A percentile compares a stretch with the other conserved stretches of the same genome.
Evolutionary conservation across 169 alveolate species (phyloP).

Genomic region (Plasmodium cynomolgi): DNA sequence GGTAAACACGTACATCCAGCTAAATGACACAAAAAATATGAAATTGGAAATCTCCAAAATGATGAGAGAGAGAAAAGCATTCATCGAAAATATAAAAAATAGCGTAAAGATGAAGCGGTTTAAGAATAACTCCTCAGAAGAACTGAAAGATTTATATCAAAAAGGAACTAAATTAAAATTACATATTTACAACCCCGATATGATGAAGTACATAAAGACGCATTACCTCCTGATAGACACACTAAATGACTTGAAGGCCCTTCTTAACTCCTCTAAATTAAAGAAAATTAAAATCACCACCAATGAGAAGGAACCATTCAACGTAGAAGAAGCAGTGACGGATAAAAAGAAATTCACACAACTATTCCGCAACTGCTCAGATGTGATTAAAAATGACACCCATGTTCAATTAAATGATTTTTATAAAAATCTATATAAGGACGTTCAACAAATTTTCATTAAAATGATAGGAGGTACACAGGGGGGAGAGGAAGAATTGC

Average conservation of each 20-base stretch:
- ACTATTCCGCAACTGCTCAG: slow-evolving; percentile 9
- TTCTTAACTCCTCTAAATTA: not conserved
- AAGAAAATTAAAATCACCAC: slow-evolving; percentile 19
- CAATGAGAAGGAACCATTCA: not conserved
- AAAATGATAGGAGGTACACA: not conserved
- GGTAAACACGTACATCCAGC: not conserved
- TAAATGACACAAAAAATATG: slow-evolving; percentile 8
- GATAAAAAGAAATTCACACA: slow-evolving; percentile 15
- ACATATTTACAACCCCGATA: slow-evolving; percentile 25
- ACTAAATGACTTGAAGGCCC: slow-evolving; percentile 15
- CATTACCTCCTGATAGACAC: slow-evolving; percentile 14
- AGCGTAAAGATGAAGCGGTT: slow-evolving; percentile 15
- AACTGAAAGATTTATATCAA: slow-evolving; percentile 27
- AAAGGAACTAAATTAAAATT: slow-evolving; percentile 30
- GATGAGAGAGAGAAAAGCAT: slow-evolving; percentile 50
- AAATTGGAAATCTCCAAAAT: slow-evolving; percentile 19
- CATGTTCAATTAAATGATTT: slow-evolving; percentile 42
- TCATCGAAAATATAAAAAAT: slow-evolving; percentile 42
- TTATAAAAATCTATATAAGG: slow-evolving; percentile 45
- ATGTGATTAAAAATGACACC: slow-evolving; percentile 11
- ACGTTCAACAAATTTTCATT: slow-evolving; percentile 14
- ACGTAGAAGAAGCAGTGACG: slow-evolving; percentile 20
- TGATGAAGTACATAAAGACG: slow-evolving; percentile 23
- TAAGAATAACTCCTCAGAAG: slow-evolving; percentile 26
- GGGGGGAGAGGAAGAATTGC: not conserved